A percentile compares a stretch with the other conserved stretches of the same genome.
Evolutionary conservation across 2,329 filamentous ascomycete genomes (phyloP).

Genomic region (Diatrype stigma): DNA sequence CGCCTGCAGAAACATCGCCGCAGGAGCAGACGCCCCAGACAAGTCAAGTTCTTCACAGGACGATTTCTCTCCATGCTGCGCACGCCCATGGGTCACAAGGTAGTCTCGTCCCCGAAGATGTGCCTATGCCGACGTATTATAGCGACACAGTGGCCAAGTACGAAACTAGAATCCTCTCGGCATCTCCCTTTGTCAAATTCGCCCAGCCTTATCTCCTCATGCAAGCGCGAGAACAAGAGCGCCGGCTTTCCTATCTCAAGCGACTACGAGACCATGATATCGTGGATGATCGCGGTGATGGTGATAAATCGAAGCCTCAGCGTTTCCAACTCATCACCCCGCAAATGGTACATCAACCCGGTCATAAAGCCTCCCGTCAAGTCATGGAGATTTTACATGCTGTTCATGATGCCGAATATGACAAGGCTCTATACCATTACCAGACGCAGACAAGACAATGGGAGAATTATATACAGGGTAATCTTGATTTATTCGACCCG

Average conservation of each 20-base stretch:
- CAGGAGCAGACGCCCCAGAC: constrained; percentile 14
- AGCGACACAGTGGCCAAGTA: constrained; percentile 93
- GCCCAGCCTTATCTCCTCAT: constrained; percentile 90
- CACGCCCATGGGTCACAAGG: constrained; percentile 43
- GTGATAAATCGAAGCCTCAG: constrained; percentile 61
- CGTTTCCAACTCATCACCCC: constrained; percentile 89
- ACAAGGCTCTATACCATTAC: constrained; percentile 90
- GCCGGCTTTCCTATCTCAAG: constrained; percentile 76
- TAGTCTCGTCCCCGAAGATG: constrained; percentile 66
- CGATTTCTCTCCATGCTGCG: constrained; percentile 39
- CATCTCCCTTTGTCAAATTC: constrained; percentile 94
- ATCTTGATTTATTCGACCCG: constrained; percentile 86
- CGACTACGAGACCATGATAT: constrained; percentile 74
- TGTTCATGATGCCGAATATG: constrained; percentile 94
- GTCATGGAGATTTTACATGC: constrained; percentile 92
- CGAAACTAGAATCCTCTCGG: constrained; percentile 87
- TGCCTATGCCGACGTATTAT: constrained; percentile 87
- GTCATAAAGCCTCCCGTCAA: constrained; percentile 75
- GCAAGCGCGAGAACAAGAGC: constrained; percentile 86
- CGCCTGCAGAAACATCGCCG: constrained; percentile 8
- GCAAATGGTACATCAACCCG: constrained; percentile 86
- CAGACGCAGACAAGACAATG: constrained; percentile 91
- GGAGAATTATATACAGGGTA: constrained; percentile 91
- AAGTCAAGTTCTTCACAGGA: constrained; percentile 18
- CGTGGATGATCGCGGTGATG: constrained; percentile 50